phyloP scores from a whole-genome alignment of 768 basidiomycete genomes.

The Pleurotus eryngii region DNA sequence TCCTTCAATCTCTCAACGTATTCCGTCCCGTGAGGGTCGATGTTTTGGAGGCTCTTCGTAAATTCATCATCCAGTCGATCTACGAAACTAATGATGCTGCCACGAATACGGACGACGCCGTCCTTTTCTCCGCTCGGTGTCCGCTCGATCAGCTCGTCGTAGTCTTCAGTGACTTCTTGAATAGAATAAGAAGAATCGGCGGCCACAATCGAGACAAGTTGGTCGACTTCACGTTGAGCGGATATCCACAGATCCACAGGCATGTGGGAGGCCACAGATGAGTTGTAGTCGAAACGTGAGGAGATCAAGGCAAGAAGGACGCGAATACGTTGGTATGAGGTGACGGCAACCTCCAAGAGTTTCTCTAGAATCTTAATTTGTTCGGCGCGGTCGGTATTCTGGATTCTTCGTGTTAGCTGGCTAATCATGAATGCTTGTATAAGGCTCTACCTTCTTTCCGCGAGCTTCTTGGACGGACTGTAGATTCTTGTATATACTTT shows the following conservation, averaged over 20 bases:
- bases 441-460: constrained; percentile 78
- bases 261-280: constrained; percentile 82
- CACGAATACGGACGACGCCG: constrained; percentile 83
- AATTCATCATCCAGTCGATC: constrained; percentile 98
- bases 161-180: constrained; percentile 84
- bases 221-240: constrained; percentile 86
- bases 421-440: neutral
- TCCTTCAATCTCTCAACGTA: constrained; percentile 97
- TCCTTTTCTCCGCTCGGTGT: constrained; percentile 66
- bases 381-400: constrained; percentile 97
- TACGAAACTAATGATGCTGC: constrained; percentile 93
- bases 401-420: constrained; percentile 7
- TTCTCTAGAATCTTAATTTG: constrained; percentile 91
- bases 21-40: constrained; percentile 98
- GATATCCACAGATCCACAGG: constrained; percentile 88
- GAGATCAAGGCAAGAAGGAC: constrained; percentile 92
- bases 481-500: constrained; percentile 88
- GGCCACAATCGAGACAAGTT: constrained; percentile 77
- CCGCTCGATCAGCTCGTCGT: constrained; percentile 87
- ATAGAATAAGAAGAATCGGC: constrained; percentile 74
- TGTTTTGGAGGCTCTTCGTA: constrained; percentile 94
- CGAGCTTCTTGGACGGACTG: constrained; percentile 90
- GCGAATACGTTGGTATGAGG: constrained; percentile 90
- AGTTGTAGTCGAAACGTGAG: constrained; percentile 96
- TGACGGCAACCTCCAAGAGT: constrained; percentile 79